phyloP scores from a whole-genome alignment of 768 basidiomycete species.

The Suillus paluster region DNA sequence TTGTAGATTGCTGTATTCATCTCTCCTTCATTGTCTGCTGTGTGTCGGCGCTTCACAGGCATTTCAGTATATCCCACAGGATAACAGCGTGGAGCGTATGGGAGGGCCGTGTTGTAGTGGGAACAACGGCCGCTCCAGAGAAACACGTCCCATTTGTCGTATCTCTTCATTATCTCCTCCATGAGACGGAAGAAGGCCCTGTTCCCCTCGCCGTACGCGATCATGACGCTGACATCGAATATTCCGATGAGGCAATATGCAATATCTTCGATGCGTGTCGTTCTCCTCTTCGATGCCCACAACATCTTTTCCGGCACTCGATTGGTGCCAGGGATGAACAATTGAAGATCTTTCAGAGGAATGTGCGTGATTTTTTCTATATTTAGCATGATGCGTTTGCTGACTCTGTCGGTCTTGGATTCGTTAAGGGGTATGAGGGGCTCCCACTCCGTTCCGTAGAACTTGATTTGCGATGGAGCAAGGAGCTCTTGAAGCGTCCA shows the following conservation, averaged over 20 bases:
- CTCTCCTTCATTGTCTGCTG: constrained; percentile 2
- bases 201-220: constrained; percentile 22
- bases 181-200: constrained; percentile 21
- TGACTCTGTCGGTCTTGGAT: constrained; percentile 10
- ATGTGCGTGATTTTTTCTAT: constrained; percentile 13
- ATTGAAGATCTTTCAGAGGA: constrained; percentile 8
- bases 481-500: constrained; percentile 21
- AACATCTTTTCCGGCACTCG: constrained; percentile 14
- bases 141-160: constrained; percentile 16
- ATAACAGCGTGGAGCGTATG: constrained; percentile 13
- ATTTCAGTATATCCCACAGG: background rate
- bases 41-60: background rate
- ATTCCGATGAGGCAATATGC: constrained; percentile 24
- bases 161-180: constrained; percentile 15
- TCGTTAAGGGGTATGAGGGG: constrained; percentile 10
- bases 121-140: constrained; percentile 14
- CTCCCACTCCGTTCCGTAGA: constrained; percentile 19
- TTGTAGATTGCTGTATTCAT: background rate
- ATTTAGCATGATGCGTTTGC: constrained; percentile 3
- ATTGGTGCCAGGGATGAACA: constrained; percentile 10
- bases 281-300: constrained; percentile 23
- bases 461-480: constrained; percentile 20
- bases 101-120: constrained; percentile 9
- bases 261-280: constrained; percentile 22
- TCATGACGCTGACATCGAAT: constrained; percentile 18